phyloP scores from a whole-genome alignment of 176 grass and related monocot species.

The Hordeum marinum region DNA sequence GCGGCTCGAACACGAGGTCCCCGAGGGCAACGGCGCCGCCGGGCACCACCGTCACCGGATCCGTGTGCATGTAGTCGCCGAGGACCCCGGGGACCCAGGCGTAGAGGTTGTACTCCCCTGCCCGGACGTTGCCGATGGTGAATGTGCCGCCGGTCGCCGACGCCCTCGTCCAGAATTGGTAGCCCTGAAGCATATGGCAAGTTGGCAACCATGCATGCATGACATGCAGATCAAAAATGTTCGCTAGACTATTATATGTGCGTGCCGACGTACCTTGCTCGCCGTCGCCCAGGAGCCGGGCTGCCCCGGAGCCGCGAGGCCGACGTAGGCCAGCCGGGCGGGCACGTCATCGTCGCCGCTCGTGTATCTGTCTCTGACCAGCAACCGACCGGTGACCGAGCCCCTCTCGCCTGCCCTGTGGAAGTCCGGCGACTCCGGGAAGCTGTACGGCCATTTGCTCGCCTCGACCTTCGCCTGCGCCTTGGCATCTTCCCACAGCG shows the following conservation, averaged over 20 bases:
- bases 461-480: slow-evolving; percentile 40
- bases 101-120: slow-evolving; percentile 58
- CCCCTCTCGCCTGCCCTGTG: slow-evolving; percentile 20
- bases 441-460: slow-evolving; percentile 59
- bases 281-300: slow-evolving; percentile 45
- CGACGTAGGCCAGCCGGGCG: slow-evolving; percentile 27
- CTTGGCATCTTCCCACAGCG: slow-evolving; percentile 64
- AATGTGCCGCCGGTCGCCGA: not conserved
- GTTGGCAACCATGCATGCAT: not conserved
- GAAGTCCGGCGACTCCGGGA: slow-evolving; percentile 40
- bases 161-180: slow-evolving; percentile 69
- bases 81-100: slow-evolving; percentile 67
- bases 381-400: slow-evolving; percentile 25
- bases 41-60: not conserved
- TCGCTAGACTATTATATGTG: too few species aligned
- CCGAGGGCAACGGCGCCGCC: slow-evolving; percentile 5
- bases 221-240: too few species aligned
- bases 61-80: slow-evolving; percentile 53
- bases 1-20: slow-evolving; percentile 43
- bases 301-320: slow-evolving; percentile 49
- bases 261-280: not conserved
- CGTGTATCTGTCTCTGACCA: slow-evolving; percentile 39
- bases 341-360: not conserved
- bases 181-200: not conserved
- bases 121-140: slow-evolving; percentile 33